These are phyloP conservation scores for Lyophyllum shimeji DNA, from an alignment of 768 basidiomycete species.

Conservation along the genomic window DNA sequence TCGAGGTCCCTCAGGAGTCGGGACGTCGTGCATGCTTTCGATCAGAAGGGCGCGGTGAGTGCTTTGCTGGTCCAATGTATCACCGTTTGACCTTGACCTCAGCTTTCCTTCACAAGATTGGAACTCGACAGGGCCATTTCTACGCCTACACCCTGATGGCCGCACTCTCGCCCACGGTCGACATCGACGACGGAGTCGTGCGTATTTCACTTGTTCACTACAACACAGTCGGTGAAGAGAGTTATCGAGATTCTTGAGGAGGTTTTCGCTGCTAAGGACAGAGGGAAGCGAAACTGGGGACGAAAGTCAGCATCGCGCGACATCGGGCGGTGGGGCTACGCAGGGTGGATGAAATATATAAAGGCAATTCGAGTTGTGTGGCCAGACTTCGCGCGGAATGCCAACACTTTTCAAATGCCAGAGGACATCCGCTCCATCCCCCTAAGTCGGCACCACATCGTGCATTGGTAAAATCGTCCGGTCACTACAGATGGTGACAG, in stretches of 20 bases:
- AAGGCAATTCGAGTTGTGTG: no score
- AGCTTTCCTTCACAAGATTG: conserved; percentile 48
- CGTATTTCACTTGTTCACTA: conserved; percentile 80
- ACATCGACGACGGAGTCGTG: conserved; percentile 65
- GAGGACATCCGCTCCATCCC: conserved; percentile 27
- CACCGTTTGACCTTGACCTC: background rate
- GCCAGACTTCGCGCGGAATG: no score
- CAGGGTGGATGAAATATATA: no score
- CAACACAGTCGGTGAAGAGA: conserved; percentile 72
- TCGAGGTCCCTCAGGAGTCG: conserved; percentile 54
- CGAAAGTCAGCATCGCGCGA: no score
- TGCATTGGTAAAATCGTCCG: no score
- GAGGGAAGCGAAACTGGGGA: no score
- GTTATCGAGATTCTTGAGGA: conserved; percentile 59
- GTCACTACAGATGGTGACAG: no score
- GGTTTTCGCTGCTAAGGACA: conserved; percentile 28
- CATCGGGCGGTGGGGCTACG: no score
- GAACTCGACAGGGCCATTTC: conserved; percentile 78
- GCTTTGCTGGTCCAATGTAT: background rate
- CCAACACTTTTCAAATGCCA: no score
- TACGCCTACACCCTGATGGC: conserved; percentile 69
- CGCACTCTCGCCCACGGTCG: conserved; percentile 52
- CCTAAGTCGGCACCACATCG: no score
- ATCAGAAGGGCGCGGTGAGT: conserved; percentile 62
- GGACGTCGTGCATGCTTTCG: conserved; percentile 65